phyloP scores from a whole-genome alignment of 2,329 filamentous ascomycete species.

The Pestalotiopsis sp. region DNA sequence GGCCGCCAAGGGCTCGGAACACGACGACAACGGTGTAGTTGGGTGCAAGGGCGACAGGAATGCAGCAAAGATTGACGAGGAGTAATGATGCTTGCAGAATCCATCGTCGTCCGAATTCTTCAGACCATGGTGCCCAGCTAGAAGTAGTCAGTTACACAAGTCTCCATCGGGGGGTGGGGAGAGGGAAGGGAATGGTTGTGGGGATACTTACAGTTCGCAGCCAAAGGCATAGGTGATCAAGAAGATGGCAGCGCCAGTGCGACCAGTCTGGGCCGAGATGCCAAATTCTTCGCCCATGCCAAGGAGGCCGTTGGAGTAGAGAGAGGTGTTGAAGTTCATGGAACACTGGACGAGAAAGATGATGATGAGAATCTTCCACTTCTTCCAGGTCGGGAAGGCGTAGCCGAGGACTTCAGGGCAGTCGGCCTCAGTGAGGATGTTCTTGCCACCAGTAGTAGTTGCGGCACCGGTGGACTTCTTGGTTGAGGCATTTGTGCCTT shows the following conservation, averaged over 20 bases:
- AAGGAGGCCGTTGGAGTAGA: slow-evolving; percentile 52
- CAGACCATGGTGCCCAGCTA: slow-evolving; percentile 58
- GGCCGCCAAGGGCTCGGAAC: slow-evolving; percentile 48
- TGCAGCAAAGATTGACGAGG: slow-evolving; percentile 57
- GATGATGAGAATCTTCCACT: slow-evolving; percentile 53
- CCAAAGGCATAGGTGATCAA: slow-evolving; percentile 53
- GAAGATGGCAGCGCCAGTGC: slow-evolving; percentile 51
- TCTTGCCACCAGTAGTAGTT: neutral
- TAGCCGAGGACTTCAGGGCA: slow-evolving; percentile 49
- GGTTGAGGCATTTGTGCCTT: neutral
- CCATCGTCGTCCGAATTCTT: slow-evolving; percentile 55
- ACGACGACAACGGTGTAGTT: slow-evolving; percentile 44
- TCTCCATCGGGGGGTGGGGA: no score
- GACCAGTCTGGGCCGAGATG: slow-evolving; percentile 48
- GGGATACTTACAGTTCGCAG: slow-evolving; percentile 55
- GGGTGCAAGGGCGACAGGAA: slow-evolving; percentile 45
- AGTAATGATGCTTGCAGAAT: slow-evolving; percentile 53
- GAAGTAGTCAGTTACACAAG: slow-evolving; percentile 30
- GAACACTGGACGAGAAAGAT: slow-evolving; percentile 56
- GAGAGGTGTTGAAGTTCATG: slow-evolving; percentile 59
- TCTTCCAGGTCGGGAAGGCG: slow-evolving; percentile 46
- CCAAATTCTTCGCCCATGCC: slow-evolving; percentile 47
- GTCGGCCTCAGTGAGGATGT: slow-evolving; percentile 46
- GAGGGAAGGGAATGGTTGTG: neutral
- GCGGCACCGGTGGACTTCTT: no score